Conservation (phyloP, 495 filamentous ascomycete species). For the Lophiotrema nucula region DNA sequence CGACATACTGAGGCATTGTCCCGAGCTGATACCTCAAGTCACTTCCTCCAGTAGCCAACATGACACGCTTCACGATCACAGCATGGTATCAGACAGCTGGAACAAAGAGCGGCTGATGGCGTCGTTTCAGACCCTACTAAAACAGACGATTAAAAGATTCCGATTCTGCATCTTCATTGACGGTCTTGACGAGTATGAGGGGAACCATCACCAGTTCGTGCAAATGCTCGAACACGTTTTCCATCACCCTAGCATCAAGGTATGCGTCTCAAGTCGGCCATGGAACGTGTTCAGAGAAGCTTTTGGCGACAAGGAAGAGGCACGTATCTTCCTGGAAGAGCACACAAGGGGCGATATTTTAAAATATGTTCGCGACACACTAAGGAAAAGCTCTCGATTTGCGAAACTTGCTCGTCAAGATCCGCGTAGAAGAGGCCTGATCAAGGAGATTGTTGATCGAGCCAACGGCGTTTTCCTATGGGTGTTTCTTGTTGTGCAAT, state of each 20-base stretch:
- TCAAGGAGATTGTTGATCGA: conserved; percentile 20
- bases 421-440: not conserved
- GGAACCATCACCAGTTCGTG: not conserved
- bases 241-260: not conserved
- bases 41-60: no score
- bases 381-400: not conserved
- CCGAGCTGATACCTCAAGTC: no score
- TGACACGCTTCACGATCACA: no score
- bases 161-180: conserved; percentile 45
- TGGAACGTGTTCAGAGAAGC: conserved; percentile 4
- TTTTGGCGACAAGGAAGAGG: not conserved
- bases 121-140: no score
- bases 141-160: not conserved
- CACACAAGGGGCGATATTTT: conserved; percentile 5
- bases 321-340: not conserved
- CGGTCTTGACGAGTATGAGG: conserved; percentile 21
- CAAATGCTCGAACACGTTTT: not conserved
- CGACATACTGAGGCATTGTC: not conserved
- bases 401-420: not conserved
- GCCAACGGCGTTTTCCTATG: conserved; percentile 37
- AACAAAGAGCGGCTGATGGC: no score
- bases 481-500: conserved; percentile 32
- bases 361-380: not conserved
- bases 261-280: conserved; percentile 18
- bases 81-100: no score